Percentiles rank a stretch among this genome's conserved stretches.
Conservation (phyloP, 1,284 basidiomycete species). For the Cryptococcus hybrid region DNA sequence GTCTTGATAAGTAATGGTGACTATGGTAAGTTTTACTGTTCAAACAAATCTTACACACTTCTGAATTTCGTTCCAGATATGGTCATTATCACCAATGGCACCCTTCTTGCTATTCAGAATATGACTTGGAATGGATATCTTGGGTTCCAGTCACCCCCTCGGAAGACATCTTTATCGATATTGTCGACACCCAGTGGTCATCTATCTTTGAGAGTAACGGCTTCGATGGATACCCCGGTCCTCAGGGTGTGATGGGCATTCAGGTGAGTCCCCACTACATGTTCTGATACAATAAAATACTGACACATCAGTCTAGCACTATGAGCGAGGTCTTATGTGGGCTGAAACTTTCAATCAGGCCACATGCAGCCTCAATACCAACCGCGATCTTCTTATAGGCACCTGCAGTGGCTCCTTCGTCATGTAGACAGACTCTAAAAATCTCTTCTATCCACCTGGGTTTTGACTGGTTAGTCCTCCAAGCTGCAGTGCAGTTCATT, state of each 20-base stretch:
- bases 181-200: slow-evolving; percentile 5
- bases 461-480: too few species aligned
- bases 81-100: slow-evolving; percentile 30
- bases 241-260: slow-evolving; percentile 21
- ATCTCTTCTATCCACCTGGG: too few species aligned
- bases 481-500: too few species aligned
- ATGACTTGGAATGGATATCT: slow-evolving; percentile 36
- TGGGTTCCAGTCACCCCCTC: slow-evolving; percentile 19
- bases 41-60: not conserved
- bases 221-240: not conserved
- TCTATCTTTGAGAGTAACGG: slow-evolving; percentile 7
- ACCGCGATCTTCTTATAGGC: slow-evolving; percentile 12
- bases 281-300: not conserved
- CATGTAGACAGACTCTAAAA: slow-evolving; percentile 9
- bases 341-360: slow-evolving; percentile 14
- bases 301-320: slow-evolving; percentile 8
- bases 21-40: slow-evolving; percentile 16
- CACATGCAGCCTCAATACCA: slow-evolving; percentile 23
- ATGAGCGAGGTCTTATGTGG: slow-evolving; percentile 27
- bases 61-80: slow-evolving; percentile 11
- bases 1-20: slow-evolving; percentile 67
- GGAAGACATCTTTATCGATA: slow-evolving; percentile 6
- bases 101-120: slow-evolving; percentile 37
- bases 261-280: slow-evolving; percentile 1
- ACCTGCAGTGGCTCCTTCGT: slow-evolving; percentile 23